Conservation (phyloP, 192 early-diverging fungal species). For the Backusella mclennaniae region DNA sequence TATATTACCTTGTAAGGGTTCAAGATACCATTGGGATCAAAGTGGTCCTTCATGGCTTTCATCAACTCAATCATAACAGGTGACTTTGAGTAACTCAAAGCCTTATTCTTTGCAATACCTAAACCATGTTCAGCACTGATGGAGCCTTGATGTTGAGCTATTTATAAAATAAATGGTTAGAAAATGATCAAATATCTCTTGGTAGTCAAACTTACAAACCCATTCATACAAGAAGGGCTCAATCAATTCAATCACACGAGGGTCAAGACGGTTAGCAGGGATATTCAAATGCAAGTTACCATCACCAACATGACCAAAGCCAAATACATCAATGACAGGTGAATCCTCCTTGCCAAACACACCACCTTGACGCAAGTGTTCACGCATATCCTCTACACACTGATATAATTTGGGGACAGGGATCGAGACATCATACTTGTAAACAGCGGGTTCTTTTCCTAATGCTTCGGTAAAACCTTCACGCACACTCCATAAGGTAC, state of each 20-base stretch:
- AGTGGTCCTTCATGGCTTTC: constrained; percentile 78
- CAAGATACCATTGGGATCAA: constrained; percentile 95
- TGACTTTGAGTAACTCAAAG: constrained; percentile 83
- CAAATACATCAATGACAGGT: constrained; percentile 74
- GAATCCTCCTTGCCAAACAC: constrained; percentile 55
- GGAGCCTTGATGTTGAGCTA: constrained; percentile 39
- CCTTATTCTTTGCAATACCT: constrained; percentile 73
- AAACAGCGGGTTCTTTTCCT: constrained; percentile 82
- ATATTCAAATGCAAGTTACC: constrained; percentile 97
- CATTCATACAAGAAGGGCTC: constrained; percentile 95
- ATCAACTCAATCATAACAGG: constrained; percentile 80
- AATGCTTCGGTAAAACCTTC: constrained; percentile 94
- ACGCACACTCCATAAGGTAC: constrained; percentile 84
- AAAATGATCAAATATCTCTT: background rate
- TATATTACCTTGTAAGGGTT: constrained; percentile 75
- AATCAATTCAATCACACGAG: constrained; percentile 65
- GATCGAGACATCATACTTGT: constrained; percentile 96
- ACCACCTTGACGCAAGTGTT: constrained; percentile 55
- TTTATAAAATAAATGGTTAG: background rate
- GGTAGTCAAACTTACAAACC: constrained; percentile 48
- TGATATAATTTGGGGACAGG: constrained; percentile 86
- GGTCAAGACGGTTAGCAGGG: constrained; percentile 61
- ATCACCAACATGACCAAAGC: constrained; percentile 98
- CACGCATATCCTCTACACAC: constrained; percentile 78
- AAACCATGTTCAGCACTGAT: constrained; percentile 52